These are phyloP conservation scores for Paramecium primaurelia DNA, from an alignment of 73 alveolate genomes.

Conservation along the genomic window DNA sequence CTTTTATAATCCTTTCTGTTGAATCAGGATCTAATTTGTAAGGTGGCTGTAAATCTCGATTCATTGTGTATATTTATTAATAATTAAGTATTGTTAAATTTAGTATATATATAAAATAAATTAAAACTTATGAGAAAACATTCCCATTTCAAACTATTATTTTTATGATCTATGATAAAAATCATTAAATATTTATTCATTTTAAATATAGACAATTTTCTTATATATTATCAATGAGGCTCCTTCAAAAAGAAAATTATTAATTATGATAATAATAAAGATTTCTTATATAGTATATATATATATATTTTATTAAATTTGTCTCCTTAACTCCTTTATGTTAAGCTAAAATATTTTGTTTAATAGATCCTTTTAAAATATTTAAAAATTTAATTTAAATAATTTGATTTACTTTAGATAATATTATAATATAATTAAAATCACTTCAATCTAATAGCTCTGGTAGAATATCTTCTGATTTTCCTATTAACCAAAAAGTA, in stretches of 20 bases:
- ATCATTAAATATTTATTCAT: too few species aligned
- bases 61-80: neutral
- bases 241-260: too few species aligned
- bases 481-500: constrained; percentile 49
- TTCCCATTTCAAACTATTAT: neutral
- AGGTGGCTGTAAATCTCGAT: neutral
- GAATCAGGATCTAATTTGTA: neutral
- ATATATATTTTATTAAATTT: too few species aligned
- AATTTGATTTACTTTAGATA: neutral
- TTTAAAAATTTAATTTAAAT: too few species aligned
- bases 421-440: neutral
- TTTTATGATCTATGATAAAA: neutral
- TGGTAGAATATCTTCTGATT: constrained; percentile 67
- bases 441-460: constrained; percentile 51
- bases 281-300: too few species aligned
- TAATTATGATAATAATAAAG: too few species aligned
- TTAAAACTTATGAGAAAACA: neutral
- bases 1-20: neutral
- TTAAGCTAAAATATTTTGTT: too few species aligned
- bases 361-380: too few species aligned
- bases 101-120: neutral
- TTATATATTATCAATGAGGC: too few species aligned
- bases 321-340: too few species aligned
- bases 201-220: too few species aligned
- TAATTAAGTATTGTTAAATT: neutral